These are phyloP conservation scores for Talaromyces sp. DNA, from an alignment of 2,329 filamentous ascomycete species.

Conservation along the genomic window DNA sequence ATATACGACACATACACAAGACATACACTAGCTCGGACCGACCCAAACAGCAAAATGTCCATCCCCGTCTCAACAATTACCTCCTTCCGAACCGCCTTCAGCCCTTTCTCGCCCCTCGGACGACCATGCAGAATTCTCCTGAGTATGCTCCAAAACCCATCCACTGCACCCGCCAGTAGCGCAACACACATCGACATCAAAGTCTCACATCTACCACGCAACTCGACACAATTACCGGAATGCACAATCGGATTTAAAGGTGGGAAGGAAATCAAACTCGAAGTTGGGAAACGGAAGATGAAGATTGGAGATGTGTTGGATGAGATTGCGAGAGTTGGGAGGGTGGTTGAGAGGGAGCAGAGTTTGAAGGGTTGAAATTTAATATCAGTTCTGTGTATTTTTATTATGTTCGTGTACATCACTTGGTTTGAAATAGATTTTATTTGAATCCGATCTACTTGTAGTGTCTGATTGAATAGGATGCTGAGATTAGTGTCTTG, in stretches of 20 bases:
- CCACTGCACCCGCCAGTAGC: slow-evolving; percentile 73
- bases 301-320: slow-evolving; percentile 82
- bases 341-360: slow-evolving; percentile 74
- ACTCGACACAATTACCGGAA: slow-evolving; percentile 64
- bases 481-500: not conserved
- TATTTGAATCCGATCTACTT: not conserved
- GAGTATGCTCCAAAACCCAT: slow-evolving; percentile 76
- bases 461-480: not conserved
- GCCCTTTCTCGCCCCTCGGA: slow-evolving; percentile 77
- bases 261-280: slow-evolving; percentile 81
- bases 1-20: not conserved
- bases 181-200: slow-evolving; percentile 72
- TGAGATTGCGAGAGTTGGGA: slow-evolving; percentile 86
- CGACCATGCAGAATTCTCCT: slow-evolving; percentile 87
- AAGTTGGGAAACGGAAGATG: slow-evolving; percentile 72
- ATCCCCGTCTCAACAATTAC: slow-evolving; percentile 52
- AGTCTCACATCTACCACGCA: slow-evolving; percentile 69
- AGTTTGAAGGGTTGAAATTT: slow-evolving; percentile 58
- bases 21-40: not conserved
- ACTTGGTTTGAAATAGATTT: not conserved
- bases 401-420: not conserved
- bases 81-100: slow-evolving; percentile 81
- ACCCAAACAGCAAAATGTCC: slow-evolving; percentile 5
- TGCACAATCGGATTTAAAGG: slow-evolving; percentile 90
- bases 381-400: not conserved